These are phyloP conservation scores for Biancaea sappan DNA, from an alignment of 306 rosid genomes.

Conservation along the genomic window DNA sequence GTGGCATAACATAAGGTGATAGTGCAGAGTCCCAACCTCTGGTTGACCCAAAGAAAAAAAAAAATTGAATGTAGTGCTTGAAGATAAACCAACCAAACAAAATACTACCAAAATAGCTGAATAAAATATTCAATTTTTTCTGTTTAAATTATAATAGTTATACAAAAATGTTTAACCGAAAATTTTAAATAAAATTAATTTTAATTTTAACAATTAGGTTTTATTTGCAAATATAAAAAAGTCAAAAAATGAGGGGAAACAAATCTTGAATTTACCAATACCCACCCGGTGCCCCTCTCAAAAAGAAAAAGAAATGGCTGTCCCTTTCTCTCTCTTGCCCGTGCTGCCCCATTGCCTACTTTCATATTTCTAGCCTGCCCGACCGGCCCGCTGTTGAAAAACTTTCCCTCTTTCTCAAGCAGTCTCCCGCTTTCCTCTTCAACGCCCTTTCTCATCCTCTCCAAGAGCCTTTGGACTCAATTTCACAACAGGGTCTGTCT, in stretches of 20 bases:
- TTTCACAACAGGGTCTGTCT: conserved; percentile 28
- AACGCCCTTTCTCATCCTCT: conserved; percentile 30
- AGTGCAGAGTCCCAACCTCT: conserved; percentile 14
- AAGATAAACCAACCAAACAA: conserved; percentile 23
- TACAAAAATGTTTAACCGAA: no score
- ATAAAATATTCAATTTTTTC: no score
- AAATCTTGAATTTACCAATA: conserved; percentile 25
- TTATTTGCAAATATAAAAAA: conserved; percentile 16
- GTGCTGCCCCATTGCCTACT: conserved; percentile 32
- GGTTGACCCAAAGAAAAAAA: background rate
- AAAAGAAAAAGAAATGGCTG: conserved; percentile 44
- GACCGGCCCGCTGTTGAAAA: conserved; percentile 41
- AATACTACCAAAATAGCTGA: no score
- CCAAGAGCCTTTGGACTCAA: conserved; percentile 23
- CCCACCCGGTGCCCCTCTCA: conserved; percentile 27
- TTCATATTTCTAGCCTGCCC: conserved; percentile 42
- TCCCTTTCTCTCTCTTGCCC: conserved; percentile 59
- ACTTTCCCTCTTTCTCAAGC: conserved; percentile 43
- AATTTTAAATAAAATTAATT: background rate
- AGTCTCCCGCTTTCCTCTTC: conserved; percentile 45
- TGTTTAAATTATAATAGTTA: no score
- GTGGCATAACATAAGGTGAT: conserved; percentile 29
- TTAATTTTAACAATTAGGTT: background rate
- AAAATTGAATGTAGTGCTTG: background rate
- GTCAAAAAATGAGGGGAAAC: conserved; percentile 47